Base-by-base conservation (phyloP, 2,329 filamentous ascomycete genomes). In the Colletotrichum australisinense region DNA sequence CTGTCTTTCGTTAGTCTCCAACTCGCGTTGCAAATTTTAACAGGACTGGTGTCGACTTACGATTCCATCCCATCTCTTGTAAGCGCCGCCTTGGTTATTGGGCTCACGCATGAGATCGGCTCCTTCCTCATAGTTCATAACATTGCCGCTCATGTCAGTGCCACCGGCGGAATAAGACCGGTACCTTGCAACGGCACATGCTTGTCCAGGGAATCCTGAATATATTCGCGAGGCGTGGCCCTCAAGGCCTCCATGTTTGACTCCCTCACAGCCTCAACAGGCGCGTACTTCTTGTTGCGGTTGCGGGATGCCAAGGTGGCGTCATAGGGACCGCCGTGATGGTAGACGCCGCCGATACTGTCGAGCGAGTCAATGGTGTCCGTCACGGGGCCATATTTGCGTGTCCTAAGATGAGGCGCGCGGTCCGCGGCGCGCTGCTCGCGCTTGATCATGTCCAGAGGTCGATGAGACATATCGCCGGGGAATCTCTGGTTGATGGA, bases 271-370 rank as follows among this genome's bases (percentile, higher is more conserved):
- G 95, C 96, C 32, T 93, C 94, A 8, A 98, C 84, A 0, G 96
- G 95, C 3, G 94, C 92, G 72, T 86, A 86, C 75, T 82, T 83
- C 77, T 85, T 87, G 77, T 91, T 87, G 4, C 84, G 86, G 83
- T 98, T 98, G 60, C 94, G 89, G 14, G 93, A 90, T 1, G 93
- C 86, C 65, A 94, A 87, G 2, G 94, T 93, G 11, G 95, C 94
- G 80, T 98, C 96, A 77, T 94, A 98, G 0, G 96, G 96, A 0
- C 96, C 95, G 75, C 93, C 94, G 78, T 98, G 96, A 81, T 98
- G 96, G 82, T 97, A 98, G 2, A 88, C 84, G 22, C 88, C 88
- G 63, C 89, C 89, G 53, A 88, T 82, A n/a, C 89, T 87, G 80
- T 98, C 96, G 1, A 98, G 90, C 5, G 86, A 85, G 81, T 98